Evolutionary conservation across 208 protist genomes (phyloP), one percentile per base, ranked within the genome.

Genomic region (Eutreptiella sp.): DNA sequence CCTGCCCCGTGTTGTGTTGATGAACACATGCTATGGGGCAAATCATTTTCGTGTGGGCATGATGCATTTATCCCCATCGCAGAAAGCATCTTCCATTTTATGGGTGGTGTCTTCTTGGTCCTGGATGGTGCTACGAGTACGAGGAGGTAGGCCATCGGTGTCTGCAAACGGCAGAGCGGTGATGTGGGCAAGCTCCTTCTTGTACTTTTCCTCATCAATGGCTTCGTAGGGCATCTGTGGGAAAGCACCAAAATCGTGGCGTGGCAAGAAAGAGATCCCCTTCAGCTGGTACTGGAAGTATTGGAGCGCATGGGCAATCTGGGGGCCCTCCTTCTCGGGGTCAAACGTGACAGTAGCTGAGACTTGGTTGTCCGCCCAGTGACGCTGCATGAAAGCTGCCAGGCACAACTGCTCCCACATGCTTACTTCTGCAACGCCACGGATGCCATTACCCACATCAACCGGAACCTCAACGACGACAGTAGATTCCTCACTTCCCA

Each of bases 231-330:
- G 80, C 80, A 84, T 84, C 48, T 86, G 80, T 31, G 34, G 32
- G 48, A 84, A 86, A 2, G 34, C 26, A 14, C 34, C 48, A 14
- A n/a, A n/a, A 21, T 34, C 28, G n/a, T 53, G 16, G 21, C 32
- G 38, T 28, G 77, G 77, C 23, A 86, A 62, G 55, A 84, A 83
- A n/a, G 61, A 74, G 7, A 83, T 50, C 53, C 83, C 81, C 32
- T 89, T 89, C 29, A 89, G 66, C 60, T 79, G 72, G 63, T 88
- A 89, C 66, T 89, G 83, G 57, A 76, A 89, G 48, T 81, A 87
- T 52, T 86, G 48, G 0, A 89, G 53, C 3, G 83, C 80, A 27
- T 75, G 32, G 26, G 38, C 36, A 9, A 89, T 32, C 24, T 86
- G 71, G 0, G 24, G 9, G 9, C 63, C 83, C 53, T 89, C 83